Evolutionary conservation across 1,139 yeast species (phyloP).

Genomic region (Candida mesenterica): DNA sequence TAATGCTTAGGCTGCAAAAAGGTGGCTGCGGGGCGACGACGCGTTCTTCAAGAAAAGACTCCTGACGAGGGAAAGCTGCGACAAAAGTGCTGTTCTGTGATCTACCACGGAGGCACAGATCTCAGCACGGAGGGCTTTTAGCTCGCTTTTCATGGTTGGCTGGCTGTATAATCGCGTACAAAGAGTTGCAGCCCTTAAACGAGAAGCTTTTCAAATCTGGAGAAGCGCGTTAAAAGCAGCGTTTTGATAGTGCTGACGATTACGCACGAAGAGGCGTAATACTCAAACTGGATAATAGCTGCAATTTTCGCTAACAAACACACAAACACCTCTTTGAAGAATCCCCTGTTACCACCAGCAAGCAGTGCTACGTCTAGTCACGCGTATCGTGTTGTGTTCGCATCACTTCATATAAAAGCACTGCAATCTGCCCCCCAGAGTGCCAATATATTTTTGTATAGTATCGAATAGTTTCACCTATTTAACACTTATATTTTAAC

Average conservation of each 20-base stretch:
- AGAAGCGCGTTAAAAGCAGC: too few species aligned
- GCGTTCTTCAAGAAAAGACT: neutral
- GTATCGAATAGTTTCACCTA: constrained; percentile 4
- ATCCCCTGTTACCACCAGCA: too few species aligned
- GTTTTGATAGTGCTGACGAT: constrained; percentile 4
- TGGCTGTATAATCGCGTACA: too few species aligned
- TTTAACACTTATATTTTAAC: constrained; percentile 2
- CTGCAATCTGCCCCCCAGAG: neutral
- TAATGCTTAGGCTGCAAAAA: constrained; percentile 2
- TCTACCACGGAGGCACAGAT: neutral
- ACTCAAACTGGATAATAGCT: constrained; percentile 1
- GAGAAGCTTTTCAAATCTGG: too few species aligned
- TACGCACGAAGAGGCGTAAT: constrained; percentile 8
- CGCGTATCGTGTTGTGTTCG: too few species aligned
- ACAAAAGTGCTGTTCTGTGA: neutral
- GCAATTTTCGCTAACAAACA: neutral
- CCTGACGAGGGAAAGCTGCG: constrained; percentile 1
- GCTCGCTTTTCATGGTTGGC: neutral
- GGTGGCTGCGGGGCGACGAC: neutral
- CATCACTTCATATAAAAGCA: neutral
- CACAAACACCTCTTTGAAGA: constrained; percentile 6
- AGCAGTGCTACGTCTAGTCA: too few species aligned
- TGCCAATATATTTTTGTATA: neutral
- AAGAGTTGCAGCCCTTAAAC: too few species aligned
- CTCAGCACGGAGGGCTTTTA: too few species aligned